Evolutionary conservation across 129 eudicot species (phyloP), one percentile per base, ranked within the genome.

Genomic region (Lactuca sativa): DNA sequence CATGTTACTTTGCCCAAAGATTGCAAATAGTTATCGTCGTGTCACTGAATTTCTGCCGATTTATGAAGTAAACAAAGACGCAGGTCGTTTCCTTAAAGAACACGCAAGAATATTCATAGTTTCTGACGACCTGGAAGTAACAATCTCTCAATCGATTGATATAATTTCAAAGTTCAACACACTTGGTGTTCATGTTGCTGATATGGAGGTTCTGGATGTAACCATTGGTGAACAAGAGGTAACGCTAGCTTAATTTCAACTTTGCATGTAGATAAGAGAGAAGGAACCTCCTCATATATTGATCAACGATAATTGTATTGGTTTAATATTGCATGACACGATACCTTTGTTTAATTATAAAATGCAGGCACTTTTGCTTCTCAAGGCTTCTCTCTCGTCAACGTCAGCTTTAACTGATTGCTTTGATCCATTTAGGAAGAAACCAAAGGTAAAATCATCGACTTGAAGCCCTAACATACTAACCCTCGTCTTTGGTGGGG

Each of bases 221-320:
- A 71, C 41, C 73, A 72, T 83, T 32, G 79, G 81, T 58, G 69
- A 41, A 53, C 73, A 65, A 37, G 83, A 82, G 81, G 86, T 82
- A 78, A 78, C 58, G 15, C 49, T 43, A 43, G 44, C 44, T 43
- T 43, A 25, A 25, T 25, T 9, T 43, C 13, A 33, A 14, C 13
- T 9, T 43, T 8, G 12, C 12, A 43, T 2, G 3, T 36, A 36
- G 38, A 36, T 36, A 36, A 36, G 38, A 30, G 52, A 44, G 52
- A 44, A 6, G 12, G 0, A 44, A 12, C 11, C n/a, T n/a, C n/a
- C n/a, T n/a, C 12, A 12, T 44, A 44, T 9, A 44, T 44, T 12
- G 52, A 44, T 25, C 30, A 0, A 7, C 52, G 14, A 44, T 44
- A 7, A 44, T 8, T 44, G 12, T 55, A 1, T 11, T 3, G n/a